These are phyloP conservation scores for Saprolegnia diclina DNA, from an alignment of 352 stramenopile genomes.

Conservation along the genomic window DNA sequence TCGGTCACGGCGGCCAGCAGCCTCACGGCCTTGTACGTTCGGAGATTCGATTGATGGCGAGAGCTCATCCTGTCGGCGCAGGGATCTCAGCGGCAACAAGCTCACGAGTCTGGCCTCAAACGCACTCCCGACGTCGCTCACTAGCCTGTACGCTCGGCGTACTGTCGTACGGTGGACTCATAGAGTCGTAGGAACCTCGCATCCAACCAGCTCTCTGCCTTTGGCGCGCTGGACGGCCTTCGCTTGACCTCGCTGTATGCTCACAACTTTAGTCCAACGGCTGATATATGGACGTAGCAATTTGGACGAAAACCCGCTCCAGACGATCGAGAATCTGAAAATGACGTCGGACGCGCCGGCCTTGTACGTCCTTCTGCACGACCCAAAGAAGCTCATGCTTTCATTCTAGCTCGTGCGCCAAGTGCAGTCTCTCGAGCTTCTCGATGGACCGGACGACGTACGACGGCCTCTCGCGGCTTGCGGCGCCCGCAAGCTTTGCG, in stretches of 20 bases:
- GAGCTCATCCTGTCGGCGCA: background rate
- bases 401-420: background rate
- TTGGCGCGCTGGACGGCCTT: background rate
- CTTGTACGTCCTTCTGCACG: constrained; percentile 3
- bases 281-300: background rate
- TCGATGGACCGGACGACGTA: constrained; percentile 1
- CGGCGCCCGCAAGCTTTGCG: background rate
- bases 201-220: background rate
- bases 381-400: background rate
- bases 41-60: background rate
- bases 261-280: no score
- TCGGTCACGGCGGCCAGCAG: background rate
- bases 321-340: background rate
- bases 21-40: background rate
- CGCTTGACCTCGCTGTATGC: background rate
- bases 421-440: background rate
- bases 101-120: background rate
- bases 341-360: background rate
- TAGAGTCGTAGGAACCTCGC: background rate
- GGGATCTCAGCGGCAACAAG: constrained; percentile 2
- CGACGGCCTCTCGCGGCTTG: background rate
- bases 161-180: background rate
- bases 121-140: background rate
- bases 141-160: background rate
- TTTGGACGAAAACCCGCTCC: background rate